Evolutionary conservation across 2,329 filamentous ascomycete species (phyloP), one percentile per base, ranked within the genome.

Genomic region (Magnaporthales sp.): DNA sequence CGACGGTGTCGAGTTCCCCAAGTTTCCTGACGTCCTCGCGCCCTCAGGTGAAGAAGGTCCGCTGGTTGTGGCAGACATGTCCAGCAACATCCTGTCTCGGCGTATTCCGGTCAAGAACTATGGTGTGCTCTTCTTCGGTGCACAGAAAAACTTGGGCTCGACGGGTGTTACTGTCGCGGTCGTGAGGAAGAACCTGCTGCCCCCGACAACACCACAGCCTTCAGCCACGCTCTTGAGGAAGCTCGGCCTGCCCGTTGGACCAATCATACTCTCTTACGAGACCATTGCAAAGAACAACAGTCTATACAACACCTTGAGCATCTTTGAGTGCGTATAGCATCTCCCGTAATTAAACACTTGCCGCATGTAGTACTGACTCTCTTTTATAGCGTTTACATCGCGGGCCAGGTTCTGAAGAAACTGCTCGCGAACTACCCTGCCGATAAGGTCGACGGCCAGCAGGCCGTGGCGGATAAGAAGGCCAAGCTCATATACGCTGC

Each of bases 301-400:
- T 72, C 84, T 98, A 30, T 98, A 98, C 81, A 98, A 98, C 79
- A 98, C 94, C 0, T 81, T 98, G 11, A 93, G 92, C 73, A 96
- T 98, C 73, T 97, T 98, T 73, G 93, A 87, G 86, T 87, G 76
- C 74, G 84, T 78, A 19, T 32, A 3, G 26, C 31, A 19, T 19
- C 2, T 61, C 26, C 2, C 15, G 7, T 27, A 6, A 15, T n/a
- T 22, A 27, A 61, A 9, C 15, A 61, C 5, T 61, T 13, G 15
- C 2, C 22, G 24, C 10, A 27, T 13, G 11, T 15, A 15, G 24
- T 30, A 61, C 58, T 61, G 22, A 61, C 58, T n/a, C 4, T 61
- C 2, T 10, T 27, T 61, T 61, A 19, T 66, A 87, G 94, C 76
- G 91, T 97, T 51, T 98, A 90, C 80, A 86, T 97, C 66, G 91